Conservation (phyloP, 129 eudicot genomes). For the Lonicera japonica region DNA sequence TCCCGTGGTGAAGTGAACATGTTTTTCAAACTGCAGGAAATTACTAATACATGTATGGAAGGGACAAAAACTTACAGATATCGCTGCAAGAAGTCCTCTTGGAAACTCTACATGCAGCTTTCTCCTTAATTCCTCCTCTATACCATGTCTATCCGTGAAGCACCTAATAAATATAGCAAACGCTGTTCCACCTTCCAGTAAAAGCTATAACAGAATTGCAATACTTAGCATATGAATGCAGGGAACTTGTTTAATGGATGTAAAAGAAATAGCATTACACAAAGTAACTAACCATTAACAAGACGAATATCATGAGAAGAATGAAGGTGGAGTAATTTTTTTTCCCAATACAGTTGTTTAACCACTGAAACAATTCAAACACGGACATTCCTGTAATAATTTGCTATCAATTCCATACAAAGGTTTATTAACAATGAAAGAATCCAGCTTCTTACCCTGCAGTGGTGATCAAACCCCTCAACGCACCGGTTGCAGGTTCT, state of each 20-base stretch:
- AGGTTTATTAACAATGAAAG: background rate
- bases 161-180: slow-evolving; percentile 76
- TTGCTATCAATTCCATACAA: background rate
- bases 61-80: slow-evolving; percentile 45
- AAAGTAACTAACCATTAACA: slow-evolving; percentile 62
- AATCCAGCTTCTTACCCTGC: slow-evolving; percentile 48
- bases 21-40: background rate
- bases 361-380: slow-evolving; percentile 56
- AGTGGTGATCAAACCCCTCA: slow-evolving; percentile 98
- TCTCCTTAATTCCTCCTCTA: slow-evolving; percentile 48
- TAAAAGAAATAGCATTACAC: background rate
- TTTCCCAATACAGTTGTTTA: slow-evolving; percentile 91
- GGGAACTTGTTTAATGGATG: background rate
- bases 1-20: slow-evolving; percentile 1
- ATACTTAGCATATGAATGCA: slow-evolving; percentile 13
- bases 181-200: slow-evolving; percentile 82
- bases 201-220: slow-evolving; percentile 40
- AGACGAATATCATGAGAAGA: slow-evolving; percentile 58
- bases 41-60: background rate
- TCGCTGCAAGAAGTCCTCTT: slow-evolving; percentile 66
- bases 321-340: slow-evolving; percentile 79
- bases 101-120: slow-evolving; percentile 55
- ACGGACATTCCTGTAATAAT: slow-evolving; percentile 1
- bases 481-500: slow-evolving; percentile 94
- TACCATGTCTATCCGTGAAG: slow-evolving; percentile 56